Conservation (phyloP, 2,329 filamentous ascomycete species). For the Fusarium sp. region DNA sequence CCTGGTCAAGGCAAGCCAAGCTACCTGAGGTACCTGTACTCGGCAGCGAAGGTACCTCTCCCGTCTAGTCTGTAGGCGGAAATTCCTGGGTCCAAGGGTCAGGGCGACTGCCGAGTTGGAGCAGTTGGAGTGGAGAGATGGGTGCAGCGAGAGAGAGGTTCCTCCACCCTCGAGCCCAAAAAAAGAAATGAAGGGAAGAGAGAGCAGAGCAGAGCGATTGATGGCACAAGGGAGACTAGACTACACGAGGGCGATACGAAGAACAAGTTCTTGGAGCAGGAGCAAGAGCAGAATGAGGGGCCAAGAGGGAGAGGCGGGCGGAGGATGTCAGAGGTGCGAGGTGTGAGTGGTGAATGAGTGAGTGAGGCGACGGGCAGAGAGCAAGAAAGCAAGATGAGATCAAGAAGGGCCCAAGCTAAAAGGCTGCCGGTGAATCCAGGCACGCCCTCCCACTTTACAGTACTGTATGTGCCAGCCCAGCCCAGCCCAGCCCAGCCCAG, state of each 20-base stretch:
- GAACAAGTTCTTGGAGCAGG: neutral
- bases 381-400: slow-evolving; percentile 20
- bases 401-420: slow-evolving; percentile 3
- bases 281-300: neutral
- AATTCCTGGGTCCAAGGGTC: slow-evolving; percentile 45
- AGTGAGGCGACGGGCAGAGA: slow-evolving; percentile 9
- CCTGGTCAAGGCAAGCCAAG: slow-evolving; percentile 37
- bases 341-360: slow-evolving; percentile 20
- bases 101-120: slow-evolving; percentile 50
- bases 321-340: neutral
- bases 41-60: slow-evolving; percentile 10
- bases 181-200: slow-evolving; percentile 22
- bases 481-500: no score
- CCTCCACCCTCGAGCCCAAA: neutral
- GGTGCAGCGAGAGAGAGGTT: slow-evolving; percentile 16
- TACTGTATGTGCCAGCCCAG: neutral
- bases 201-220: slow-evolving; percentile 13
- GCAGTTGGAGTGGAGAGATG: slow-evolving; percentile 35
- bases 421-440: slow-evolving; percentile 27
- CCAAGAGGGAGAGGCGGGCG: neutral
- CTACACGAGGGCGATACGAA: neutral
- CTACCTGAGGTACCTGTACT: slow-evolving; percentile 35
- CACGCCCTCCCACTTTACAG: slow-evolving; percentile 17
- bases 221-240: neutral
- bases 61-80: slow-evolving; percentile 37